A percentile compares a stretch with the other conserved stretches of the same genome.
Conservation (phyloP, 225 moss, liverwort and hornwort species). For the Physcomitrium patens region DNA sequence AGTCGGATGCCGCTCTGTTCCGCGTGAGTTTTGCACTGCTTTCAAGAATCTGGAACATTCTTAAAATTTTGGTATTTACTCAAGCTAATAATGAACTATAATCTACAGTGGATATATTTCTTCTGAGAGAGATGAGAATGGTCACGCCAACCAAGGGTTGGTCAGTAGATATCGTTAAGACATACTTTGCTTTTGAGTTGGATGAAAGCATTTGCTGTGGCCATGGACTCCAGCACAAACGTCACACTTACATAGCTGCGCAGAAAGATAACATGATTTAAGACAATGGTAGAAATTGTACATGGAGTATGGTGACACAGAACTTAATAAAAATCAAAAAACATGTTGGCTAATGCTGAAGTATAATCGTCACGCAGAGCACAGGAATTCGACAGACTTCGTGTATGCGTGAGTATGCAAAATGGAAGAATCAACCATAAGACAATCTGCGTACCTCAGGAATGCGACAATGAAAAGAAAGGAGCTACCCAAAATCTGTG, state of each 20-base stretch:
- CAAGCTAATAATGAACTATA: background rate
- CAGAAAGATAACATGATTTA: constrained; percentile 23
- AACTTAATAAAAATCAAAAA: background rate
- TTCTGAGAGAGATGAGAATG: background rate
- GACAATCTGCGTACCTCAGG: constrained; percentile 56
- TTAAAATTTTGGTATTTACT: constrained; percentile 8
- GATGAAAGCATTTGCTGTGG: constrained; percentile 84
- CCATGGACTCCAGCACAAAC: constrained; percentile 92
- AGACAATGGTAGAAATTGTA: background rate
- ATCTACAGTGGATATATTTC: background rate
- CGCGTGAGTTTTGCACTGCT: background rate
- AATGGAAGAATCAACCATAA: constrained; percentile 6
- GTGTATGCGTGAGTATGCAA: background rate
- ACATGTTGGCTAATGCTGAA: background rate
- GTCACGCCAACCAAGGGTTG: too few relatives aligned
- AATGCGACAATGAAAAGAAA: constrained; percentile 78
- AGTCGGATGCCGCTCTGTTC: constrained; percentile 11
- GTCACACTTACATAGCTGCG: constrained; percentile 94
- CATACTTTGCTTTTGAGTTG: constrained; percentile 68
- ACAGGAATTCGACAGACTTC: background rate
- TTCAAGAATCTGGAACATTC: background rate
- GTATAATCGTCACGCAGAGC: background rate
- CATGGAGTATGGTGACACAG: background rate
- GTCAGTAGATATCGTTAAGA: background rate
- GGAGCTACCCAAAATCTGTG: constrained; percentile 78